phyloP scores from a whole-genome alignment of 805 yeast species.

The Zygoascus flipseniorum region DNA sequence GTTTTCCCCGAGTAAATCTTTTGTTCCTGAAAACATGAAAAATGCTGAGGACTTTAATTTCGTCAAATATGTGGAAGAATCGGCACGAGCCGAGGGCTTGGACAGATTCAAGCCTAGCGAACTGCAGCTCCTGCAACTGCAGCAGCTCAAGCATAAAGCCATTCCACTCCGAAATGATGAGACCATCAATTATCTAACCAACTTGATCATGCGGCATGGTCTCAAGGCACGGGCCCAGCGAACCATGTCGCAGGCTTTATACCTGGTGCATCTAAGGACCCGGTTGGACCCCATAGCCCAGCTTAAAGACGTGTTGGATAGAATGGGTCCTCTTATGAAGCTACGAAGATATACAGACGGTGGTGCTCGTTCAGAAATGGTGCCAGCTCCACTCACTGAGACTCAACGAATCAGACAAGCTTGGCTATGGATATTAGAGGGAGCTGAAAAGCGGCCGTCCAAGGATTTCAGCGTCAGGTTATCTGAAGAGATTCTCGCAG shows the following conservation, averaged over 20 bases:
- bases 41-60: constrained; percentile 25
- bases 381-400: constrained; percentile 75
- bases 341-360: constrained; percentile 74
- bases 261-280: constrained; percentile 61
- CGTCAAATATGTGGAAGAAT: constrained; percentile 21
- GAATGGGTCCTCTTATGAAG: constrained; percentile 75
- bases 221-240: constrained; percentile 73
- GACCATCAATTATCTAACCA: constrained; percentile 68
- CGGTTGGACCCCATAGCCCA: constrained; percentile 75
- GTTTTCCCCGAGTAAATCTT: constrained; percentile 32
- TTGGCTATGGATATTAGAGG: constrained; percentile 83
- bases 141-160: constrained; percentile 39
- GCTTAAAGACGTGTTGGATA: constrained; percentile 66
- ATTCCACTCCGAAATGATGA: constrained; percentile 61
- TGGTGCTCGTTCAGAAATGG: constrained; percentile 70
- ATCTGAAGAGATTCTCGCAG: constrained; percentile 79
- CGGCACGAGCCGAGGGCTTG: not conserved
- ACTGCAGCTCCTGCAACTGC: constrained; percentile 54
- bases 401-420: constrained; percentile 84
- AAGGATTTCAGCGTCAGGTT: constrained; percentile 79
- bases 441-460: constrained; percentile 69
- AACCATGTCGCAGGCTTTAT: constrained; percentile 66
- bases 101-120: constrained; percentile 38
- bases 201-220: constrained; percentile 89
- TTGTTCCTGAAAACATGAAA: constrained; percentile 31